Evolutionary conservation across 345 rosid genomes (phyloP).

Genomic region (Schrenkiella parvula): DNA sequence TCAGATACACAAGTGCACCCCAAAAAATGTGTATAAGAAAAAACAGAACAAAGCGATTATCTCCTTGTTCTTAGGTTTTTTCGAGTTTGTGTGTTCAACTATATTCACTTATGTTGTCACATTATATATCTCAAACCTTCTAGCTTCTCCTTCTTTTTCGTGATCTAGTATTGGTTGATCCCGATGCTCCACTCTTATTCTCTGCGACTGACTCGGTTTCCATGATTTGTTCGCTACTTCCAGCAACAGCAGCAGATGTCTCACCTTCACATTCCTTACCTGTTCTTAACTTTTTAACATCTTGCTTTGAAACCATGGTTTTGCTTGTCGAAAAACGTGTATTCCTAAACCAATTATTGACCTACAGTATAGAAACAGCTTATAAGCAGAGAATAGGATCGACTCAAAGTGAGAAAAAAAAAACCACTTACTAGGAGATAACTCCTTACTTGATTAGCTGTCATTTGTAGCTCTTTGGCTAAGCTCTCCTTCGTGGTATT

Average conservation of each 20-base stretch:
- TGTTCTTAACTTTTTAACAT: not conserved
- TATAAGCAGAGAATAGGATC: not conserved
- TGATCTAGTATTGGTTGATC: conserved; percentile 13
- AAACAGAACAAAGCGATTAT: not conserved
- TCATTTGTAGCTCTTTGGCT: conserved; percentile 59
- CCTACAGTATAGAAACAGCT: conserved; percentile 41
- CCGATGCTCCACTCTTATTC: not conserved
- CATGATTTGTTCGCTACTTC: conserved; percentile 18
- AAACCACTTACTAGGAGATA: not conserved
- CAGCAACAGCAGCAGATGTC: conserved; percentile 18
- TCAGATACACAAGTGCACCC: not conserved
- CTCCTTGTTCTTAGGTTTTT: not conserved
- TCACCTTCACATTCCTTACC: conserved; percentile 2
- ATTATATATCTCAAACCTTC: not conserved
- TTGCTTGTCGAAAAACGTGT: conserved; percentile 44
- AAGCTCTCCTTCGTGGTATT: conserved; percentile 51
- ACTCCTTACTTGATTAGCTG: conserved; percentile 53
- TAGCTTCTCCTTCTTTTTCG: conserved; percentile 30
- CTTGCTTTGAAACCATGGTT: conserved; percentile 26
- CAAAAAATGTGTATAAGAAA: not conserved
- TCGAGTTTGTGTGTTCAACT: not conserved
- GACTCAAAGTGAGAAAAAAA: not conserved
- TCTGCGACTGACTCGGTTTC: conserved; percentile 11
- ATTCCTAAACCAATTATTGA: conserved; percentile 78
- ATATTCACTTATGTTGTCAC: not conserved